Evolutionary conservation across 768 basidiomycete genomes (phyloP).

Genomic region (Lactarius hatsudake): DNA sequence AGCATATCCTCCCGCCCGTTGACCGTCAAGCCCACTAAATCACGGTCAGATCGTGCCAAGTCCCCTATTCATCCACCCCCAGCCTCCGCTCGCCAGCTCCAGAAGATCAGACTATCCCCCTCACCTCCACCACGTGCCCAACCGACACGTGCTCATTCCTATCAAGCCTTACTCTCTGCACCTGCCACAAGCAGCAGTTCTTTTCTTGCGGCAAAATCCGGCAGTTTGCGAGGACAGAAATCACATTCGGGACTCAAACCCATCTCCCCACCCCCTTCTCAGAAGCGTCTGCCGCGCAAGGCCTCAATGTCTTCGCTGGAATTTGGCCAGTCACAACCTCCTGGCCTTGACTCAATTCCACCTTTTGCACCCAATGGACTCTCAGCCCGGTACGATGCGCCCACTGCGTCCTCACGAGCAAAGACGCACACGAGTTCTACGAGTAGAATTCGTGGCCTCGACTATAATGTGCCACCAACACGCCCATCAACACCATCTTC

Average conservation of each 20-base stretch:
- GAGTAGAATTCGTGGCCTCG: constrained; percentile 53
- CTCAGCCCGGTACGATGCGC: constrained; percentile 65
- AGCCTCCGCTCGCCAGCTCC: constrained; percentile 66
- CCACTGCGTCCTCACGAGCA: constrained; percentile 79
- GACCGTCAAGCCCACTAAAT: constrained; percentile 58
- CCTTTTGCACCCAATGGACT: constrained; percentile 34
- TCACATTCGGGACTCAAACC: constrained; percentile 81
- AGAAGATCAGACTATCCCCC: constrained; percentile 64
- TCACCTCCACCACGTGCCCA: constrained; percentile 58
- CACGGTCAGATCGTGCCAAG: constrained; percentile 64
- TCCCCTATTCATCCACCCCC: constrained; percentile 68
- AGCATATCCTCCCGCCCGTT: constrained; percentile 51
- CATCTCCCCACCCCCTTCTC: constrained; percentile 62
- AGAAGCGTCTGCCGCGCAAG: constrained; percentile 67
- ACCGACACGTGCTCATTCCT: constrained; percentile 56
- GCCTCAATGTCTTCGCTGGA: constrained; percentile 79
- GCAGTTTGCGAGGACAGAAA: constrained; percentile 78
- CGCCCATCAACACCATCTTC: constrained; percentile 78
- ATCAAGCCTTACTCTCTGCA: constrained; percentile 49
- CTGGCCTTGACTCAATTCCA: constrained; percentile 47
- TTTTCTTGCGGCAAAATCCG: constrained; percentile 66
- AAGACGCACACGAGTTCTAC: constrained; percentile 67
- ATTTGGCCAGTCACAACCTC: constrained; percentile 51
- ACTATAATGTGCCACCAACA: constrained; percentile 70
- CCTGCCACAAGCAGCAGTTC: constrained; percentile 49